Evolutionary conservation across 257 asterid genomes (phyloP).

Genomic region (Forsythia suspensa): DNA sequence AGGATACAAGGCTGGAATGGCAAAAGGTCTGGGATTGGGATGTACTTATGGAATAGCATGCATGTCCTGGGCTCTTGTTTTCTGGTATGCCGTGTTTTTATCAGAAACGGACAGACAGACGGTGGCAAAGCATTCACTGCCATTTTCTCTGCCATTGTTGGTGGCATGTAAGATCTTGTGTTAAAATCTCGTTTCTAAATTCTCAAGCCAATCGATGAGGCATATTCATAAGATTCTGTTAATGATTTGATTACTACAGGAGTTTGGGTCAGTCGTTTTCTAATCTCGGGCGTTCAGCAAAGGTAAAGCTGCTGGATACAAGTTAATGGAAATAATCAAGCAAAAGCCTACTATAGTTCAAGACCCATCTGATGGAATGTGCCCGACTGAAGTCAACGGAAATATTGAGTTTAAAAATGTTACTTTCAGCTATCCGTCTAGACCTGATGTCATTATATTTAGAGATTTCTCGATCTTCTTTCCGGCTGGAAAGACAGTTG

Average conservation of each 20-base stretch:
- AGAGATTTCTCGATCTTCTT: constrained; percentile 88
- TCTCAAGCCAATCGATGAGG: not conserved
- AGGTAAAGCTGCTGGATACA: constrained; percentile 96
- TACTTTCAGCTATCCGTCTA: constrained; percentile 89
- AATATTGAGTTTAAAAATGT: constrained; percentile 90
- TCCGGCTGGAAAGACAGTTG: constrained; percentile 97
- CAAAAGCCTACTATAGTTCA: constrained; percentile 81
- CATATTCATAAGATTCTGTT: constrained; percentile 15
- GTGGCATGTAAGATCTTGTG: constrained; percentile 85
- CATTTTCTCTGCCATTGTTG: constrained; percentile 91
- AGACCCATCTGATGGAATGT: constrained; percentile 49
- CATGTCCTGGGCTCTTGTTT: constrained; percentile 98
- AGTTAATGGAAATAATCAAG: constrained; percentile 84
- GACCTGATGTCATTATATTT: constrained; percentile 94
- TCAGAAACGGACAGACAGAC: constrained; percentile 82
- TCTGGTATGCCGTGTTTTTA: constrained; percentile 98
- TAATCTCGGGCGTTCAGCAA: constrained; percentile 91
- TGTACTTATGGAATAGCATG: constrained; percentile 97
- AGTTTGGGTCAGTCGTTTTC: constrained; percentile 98
- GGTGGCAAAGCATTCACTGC: constrained; percentile 99
- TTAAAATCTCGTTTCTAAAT: not conserved
- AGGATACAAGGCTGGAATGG: constrained; percentile 99
- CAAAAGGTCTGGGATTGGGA: constrained; percentile 96
- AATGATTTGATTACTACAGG: constrained; percentile 48
- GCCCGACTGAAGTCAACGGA: constrained; percentile 67